These are phyloP conservation scores for Noccaea bulbosa DNA, from an alignment of 345 rosid genomes.

Conservation along the genomic window DNA sequence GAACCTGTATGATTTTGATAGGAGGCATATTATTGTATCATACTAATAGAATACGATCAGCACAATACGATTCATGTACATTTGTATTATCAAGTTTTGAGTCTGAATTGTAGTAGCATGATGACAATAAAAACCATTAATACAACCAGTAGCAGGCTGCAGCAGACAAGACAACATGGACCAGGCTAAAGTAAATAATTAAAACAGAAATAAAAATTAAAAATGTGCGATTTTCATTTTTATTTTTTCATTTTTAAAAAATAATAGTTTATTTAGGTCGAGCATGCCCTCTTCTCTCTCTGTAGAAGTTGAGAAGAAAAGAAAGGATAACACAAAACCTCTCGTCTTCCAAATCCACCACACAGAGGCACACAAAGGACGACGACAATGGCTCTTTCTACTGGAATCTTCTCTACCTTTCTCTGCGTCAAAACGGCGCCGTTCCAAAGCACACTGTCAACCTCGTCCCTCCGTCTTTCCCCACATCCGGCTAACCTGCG, in stretches of 20 bases:
- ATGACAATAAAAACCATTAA: no score
- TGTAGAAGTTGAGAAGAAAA: not conserved
- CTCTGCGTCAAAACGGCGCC: constrained; percentile 51
- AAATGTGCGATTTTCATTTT: no score
- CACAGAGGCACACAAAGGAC: not conserved
- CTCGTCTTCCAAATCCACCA: constrained; percentile 22
- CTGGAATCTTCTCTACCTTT: constrained; percentile 50
- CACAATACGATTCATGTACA: not conserved
- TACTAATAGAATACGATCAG: not conserved
- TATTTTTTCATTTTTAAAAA: not conserved
- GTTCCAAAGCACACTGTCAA: constrained; percentile 27
- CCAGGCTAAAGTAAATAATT: no score
- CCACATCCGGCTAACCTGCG: constrained; percentile 39
- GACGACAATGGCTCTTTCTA: constrained; percentile 56
- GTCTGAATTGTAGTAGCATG: no score
- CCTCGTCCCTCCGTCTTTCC: constrained; percentile 25
- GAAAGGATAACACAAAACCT: constrained; percentile 57
- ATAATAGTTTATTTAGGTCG: constrained; percentile 6
- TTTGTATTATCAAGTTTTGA: no score
- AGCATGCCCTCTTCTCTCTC: not conserved
- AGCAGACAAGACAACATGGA: no score
- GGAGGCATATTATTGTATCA: constrained; percentile 8
- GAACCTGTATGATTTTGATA: constrained; percentile 22
- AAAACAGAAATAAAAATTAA: no score
- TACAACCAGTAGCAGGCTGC: no score